Conservation (phyloP, 805 yeast species). For the Ogataea nonfermentans region DNA sequence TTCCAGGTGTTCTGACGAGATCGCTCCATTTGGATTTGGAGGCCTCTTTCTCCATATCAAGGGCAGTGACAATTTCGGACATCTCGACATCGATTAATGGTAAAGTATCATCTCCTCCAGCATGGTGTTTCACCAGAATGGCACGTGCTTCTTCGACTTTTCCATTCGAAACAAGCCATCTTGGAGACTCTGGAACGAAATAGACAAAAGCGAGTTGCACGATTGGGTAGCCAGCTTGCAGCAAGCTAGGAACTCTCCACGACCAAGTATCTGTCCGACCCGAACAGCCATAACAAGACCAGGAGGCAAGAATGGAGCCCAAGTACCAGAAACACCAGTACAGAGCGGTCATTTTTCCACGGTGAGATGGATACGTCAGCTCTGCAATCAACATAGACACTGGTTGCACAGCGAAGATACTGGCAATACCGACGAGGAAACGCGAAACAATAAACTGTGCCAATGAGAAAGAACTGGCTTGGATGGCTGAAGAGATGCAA, state of each 20-base stretch:
- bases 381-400: constrained; percentile 51
- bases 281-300: constrained; percentile 45
- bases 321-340: constrained; percentile 48
- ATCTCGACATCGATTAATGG: constrained; percentile 37
- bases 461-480: constrained; percentile 39
- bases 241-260: constrained; percentile 55
- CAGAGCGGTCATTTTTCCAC: constrained; percentile 42
- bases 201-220: constrained; percentile 37
- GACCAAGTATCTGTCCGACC: constrained; percentile 35
- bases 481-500: constrained; percentile 54
- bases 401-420: constrained; percentile 40
- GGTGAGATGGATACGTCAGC: constrained; percentile 45
- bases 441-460: constrained; percentile 43
- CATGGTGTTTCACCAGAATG: constrained; percentile 37
- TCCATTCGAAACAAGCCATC: constrained; percentile 39
- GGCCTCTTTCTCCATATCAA: constrained; percentile 37
- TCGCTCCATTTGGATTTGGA: constrained; percentile 35
- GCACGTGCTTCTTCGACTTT: constrained; percentile 36
- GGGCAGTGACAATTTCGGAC: constrained; percentile 36
- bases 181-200: constrained; percentile 44
- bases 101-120: constrained; percentile 33
- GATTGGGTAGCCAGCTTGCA: constrained; percentile 49
- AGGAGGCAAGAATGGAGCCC: constrained; percentile 47
- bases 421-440: constrained; percentile 49
- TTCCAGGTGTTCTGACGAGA: constrained; percentile 36